phyloP scores from a whole-genome alignment of 164 flowering plant genomes.

The Aristolochia fimbriata region DNA sequence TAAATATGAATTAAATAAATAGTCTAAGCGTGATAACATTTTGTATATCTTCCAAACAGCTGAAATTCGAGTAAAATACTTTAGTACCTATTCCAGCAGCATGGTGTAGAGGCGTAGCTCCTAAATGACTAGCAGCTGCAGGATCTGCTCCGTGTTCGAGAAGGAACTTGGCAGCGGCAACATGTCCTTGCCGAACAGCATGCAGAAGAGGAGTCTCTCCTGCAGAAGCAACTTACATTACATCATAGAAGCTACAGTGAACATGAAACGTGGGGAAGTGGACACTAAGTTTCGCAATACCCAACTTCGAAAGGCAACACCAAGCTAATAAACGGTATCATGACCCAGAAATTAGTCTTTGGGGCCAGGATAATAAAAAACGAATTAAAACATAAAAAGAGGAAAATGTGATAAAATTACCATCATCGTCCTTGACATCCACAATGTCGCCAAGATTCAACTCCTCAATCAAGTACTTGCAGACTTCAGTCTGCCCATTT shows the following conservation, averaged over 20 bases:
- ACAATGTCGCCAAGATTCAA: conserved; percentile 47
- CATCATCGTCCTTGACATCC: conserved; percentile 75
- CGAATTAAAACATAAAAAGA: neutral
- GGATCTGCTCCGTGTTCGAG: conserved; percentile 78
- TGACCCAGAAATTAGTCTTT: neutral
- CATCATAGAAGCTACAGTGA: too few relatives aligned
- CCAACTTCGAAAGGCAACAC: too few relatives aligned
- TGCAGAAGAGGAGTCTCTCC: conserved; percentile 94
- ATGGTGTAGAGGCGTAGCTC: conserved; percentile 92
- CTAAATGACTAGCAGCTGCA: conserved; percentile 57
- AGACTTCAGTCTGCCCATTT: conserved; percentile 82
- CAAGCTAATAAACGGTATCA: neutral
- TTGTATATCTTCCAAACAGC: neutral
- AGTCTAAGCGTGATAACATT: neutral
- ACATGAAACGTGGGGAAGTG: neutral
- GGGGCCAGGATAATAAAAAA: neutral
- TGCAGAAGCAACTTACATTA: conserved; percentile 14
- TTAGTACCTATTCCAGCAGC: conserved; percentile 72
- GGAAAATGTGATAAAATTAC: conserved; percentile 17
- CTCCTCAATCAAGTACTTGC: conserved; percentile 81
- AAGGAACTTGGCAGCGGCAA: conserved; percentile 59
- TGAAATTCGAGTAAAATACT: neutral
- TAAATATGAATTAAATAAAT: too few relatives aligned
- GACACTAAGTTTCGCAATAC: too few relatives aligned
- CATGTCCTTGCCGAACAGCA: conserved; percentile 83